Conservation (phyloP, 2,329 filamentous ascomycete species). For the Diaporthe aspalathi region DNA sequence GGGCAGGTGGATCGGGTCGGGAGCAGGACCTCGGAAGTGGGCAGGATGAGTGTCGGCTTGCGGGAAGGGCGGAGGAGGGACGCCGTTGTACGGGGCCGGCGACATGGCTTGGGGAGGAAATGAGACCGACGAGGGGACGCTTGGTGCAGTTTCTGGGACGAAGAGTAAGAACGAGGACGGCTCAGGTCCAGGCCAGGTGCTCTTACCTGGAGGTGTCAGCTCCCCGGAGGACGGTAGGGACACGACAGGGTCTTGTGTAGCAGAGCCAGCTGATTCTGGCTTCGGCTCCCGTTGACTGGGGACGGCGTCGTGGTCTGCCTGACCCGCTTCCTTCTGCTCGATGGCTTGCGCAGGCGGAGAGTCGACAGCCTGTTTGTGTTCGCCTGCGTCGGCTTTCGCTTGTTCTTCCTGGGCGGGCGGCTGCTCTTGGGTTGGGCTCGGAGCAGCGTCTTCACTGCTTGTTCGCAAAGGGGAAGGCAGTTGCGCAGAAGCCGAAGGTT, state of each 20-base stretch:
- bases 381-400: conserved; percentile 14
- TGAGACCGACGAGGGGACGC: conserved; percentile 31
- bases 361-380: conserved; percentile 6
- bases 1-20: conserved; percentile 36
- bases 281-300: conserved; percentile 8
- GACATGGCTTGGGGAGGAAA: conserved; percentile 29
- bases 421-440: conserved; percentile 13
- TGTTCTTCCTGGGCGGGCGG: background rate
- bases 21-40: conserved; percentile 35
- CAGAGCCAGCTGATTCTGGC: conserved; percentile 14
- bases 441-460: conserved; percentile 32
- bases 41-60: conserved; percentile 32
- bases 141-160: conserved; percentile 31
- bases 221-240: conserved; percentile 32
- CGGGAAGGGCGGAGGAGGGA: conserved; percentile 39
- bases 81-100: conserved; percentile 36
- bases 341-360: conserved; percentile 11
- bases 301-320: background rate
- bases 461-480: conserved; percentile 36
- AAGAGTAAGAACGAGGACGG: conserved; percentile 6
- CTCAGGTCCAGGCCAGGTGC: background rate
- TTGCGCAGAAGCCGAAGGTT: conserved; percentile 30
- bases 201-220: conserved; percentile 37
- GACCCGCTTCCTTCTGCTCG: conserved; percentile 21
- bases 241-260: conserved; percentile 26